Conservation (phyloP, 1,139 yeast genomes). For the Arxiozyma bovina region DNA sequence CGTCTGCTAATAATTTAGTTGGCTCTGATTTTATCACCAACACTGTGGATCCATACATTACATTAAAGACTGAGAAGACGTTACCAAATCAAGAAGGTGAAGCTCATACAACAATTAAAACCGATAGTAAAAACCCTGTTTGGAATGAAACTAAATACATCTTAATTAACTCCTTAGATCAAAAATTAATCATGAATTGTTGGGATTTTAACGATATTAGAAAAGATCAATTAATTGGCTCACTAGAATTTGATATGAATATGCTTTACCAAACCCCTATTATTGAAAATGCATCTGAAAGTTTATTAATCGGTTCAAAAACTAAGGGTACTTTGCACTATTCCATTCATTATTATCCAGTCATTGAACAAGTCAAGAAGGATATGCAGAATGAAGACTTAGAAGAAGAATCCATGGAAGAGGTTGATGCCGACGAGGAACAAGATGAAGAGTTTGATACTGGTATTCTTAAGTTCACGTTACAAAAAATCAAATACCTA, state of each 20-base stretch:
- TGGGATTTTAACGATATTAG: constrained; percentile 47
- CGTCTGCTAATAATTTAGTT: constrained; percentile 44
- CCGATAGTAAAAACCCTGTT: constrained; percentile 46
- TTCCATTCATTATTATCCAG: constrained; percentile 59
- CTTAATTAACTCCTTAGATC: constrained; percentile 50
- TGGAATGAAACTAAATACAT: constrained; percentile 60
- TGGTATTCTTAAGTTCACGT: constrained; percentile 61
- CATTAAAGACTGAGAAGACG: constrained; percentile 40
- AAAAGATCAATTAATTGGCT: constrained; percentile 50
- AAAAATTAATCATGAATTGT: constrained; percentile 47
- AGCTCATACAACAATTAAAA: constrained; percentile 50
- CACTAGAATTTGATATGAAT: constrained; percentile 45
- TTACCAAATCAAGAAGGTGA: constrained; percentile 31
- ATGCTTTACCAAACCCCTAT: constrained; percentile 50
- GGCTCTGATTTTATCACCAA: constrained; percentile 37
- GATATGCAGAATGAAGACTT: constrained; percentile 4
- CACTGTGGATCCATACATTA: constrained; percentile 53
- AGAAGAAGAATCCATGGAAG: constrained; percentile 5
- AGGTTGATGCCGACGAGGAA: constrained; percentile 11
- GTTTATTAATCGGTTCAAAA: constrained; percentile 43
- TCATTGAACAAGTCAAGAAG: constrained; percentile 24
- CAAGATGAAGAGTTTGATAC: constrained; percentile 42
- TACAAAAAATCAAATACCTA: constrained; percentile 65
- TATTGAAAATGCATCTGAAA: constrained; percentile 19
- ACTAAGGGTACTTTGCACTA: constrained; percentile 52